Conservation (phyloP, 2,329 filamentous ascomycete species). For the Exophiala sp. region DNA sequence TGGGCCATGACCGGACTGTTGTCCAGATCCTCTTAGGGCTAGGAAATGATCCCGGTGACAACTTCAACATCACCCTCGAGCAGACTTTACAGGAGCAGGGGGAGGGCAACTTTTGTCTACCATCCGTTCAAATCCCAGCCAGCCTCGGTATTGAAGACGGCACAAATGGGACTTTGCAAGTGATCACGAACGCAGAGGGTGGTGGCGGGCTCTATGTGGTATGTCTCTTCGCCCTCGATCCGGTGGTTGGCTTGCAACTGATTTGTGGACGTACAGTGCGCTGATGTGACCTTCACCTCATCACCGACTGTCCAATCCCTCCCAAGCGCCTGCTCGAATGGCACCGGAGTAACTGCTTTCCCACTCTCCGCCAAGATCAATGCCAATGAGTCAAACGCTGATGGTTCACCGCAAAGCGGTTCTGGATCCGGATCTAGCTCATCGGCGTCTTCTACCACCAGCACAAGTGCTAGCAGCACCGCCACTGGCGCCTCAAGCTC, state of each 20-base stretch:
- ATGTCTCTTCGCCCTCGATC: slow-evolving; percentile 33
- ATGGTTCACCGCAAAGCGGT: slow-evolving; percentile 33
- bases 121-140: slow-evolving; percentile 41
- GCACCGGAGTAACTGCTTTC: slow-evolving; percentile 48
- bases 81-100: slow-evolving; percentile 56
- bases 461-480: slow-evolving; percentile 10
- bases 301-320: slow-evolving; percentile 27
- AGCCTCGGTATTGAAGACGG: slow-evolving; percentile 50
- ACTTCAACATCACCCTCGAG: slow-evolving; percentile 64
- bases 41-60: slow-evolving; percentile 48
- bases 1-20: slow-evolving; percentile 49
- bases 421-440: slow-evolving; percentile 8
- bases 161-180: slow-evolving; percentile 60
- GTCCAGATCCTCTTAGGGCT: slow-evolving; percentile 51
- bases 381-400: slow-evolving; percentile 41
- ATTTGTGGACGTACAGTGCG: slow-evolving; percentile 30
- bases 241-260: slow-evolving; percentile 45
- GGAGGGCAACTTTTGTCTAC: slow-evolving; percentile 60
- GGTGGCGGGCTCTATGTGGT: slow-evolving; percentile 63
- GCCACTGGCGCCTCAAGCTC: slow-evolving; percentile 3
- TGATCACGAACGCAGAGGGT: slow-evolving; percentile 57
- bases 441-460: slow-evolving; percentile 5
- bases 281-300: slow-evolving; percentile 16
- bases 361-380: slow-evolving; percentile 44
- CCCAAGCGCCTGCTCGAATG: slow-evolving; percentile 51